Evolutionary conservation across 2,329 filamentous ascomycete genomes (phyloP).

Genomic region (Fusarium verrucosum): DNA sequence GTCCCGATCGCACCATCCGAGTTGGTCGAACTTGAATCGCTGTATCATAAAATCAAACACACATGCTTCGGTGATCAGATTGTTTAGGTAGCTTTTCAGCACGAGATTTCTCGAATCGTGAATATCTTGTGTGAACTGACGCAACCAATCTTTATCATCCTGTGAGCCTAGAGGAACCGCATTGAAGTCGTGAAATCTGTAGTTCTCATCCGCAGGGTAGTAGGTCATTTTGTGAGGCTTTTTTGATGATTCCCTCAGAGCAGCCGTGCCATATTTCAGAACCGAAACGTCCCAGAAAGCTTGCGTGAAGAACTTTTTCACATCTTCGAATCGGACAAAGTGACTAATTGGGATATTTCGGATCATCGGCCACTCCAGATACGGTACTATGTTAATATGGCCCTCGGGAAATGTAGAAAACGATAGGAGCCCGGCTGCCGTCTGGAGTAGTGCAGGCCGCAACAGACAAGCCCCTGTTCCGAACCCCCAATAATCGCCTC

Average conservation of each 20-base stretch:
- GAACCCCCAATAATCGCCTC: slow-evolving; percentile 36
- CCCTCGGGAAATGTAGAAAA: slow-evolving; percentile 3
- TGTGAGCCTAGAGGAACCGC: neutral
- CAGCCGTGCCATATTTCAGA: slow-evolving; percentile 38
- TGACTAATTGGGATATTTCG: slow-evolving; percentile 9
- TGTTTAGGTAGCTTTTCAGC: slow-evolving; percentile 29
- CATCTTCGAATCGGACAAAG: slow-evolving; percentile 23
- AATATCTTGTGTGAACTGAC: neutral
- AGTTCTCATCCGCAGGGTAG: slow-evolving; percentile 9
- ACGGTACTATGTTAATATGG: neutral
- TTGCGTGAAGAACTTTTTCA: slow-evolving; percentile 35
- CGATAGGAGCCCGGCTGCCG: slow-evolving; percentile 19
- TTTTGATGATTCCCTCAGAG: slow-evolving; percentile 26
- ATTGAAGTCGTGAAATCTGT: neutral
- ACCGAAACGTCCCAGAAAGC: slow-evolving; percentile 44
- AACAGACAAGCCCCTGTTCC: neutral
- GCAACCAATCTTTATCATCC: slow-evolving; percentile 7
- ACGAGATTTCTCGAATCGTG: neutral
- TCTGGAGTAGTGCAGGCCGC: slow-evolving; percentile 25
- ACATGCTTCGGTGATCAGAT: slow-evolving; percentile 30
- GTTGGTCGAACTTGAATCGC: slow-evolving; percentile 12
- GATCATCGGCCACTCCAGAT: slow-evolving; percentile 1
- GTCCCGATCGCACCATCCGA: slow-evolving; percentile 4
- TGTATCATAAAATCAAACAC: slow-evolving; percentile 25
- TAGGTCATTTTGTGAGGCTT: slow-evolving; percentile 36